Conservation (phyloP, 2,329 filamentous ascomycete genomes). For the Fusarium sp. region DNA sequence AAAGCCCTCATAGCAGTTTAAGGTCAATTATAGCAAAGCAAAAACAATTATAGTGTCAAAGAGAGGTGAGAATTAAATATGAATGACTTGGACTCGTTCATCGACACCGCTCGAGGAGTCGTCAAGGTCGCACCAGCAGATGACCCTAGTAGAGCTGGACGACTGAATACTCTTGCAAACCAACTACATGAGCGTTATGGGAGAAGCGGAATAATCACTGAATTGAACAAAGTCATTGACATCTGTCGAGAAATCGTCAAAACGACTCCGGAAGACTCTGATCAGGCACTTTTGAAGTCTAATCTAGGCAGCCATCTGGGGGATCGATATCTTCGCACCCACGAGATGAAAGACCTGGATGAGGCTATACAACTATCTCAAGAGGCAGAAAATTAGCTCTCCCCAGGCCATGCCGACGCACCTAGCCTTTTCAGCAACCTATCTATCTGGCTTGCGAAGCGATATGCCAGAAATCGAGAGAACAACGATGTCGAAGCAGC, state of each 20-base stretch:
- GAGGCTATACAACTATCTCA: not conserved
- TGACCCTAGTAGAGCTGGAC: not conserved
- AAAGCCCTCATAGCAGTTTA: not conserved
- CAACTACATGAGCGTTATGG: not conserved
- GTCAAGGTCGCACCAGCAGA: not conserved
- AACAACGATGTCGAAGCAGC: rapidly evolving
- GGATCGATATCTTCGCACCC: not conserved
- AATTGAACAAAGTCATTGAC: not conserved
- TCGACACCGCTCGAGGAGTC: not conserved
- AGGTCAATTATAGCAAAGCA: rapidly evolving
- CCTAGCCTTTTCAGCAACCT: rapidly evolving
- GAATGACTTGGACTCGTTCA: not conserved
- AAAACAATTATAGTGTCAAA: rapidly evolving
- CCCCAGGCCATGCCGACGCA: rapidly evolving
- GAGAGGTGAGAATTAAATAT: not conserved
- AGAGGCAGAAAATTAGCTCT: rapidly evolving
- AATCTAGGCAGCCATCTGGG: not conserved
- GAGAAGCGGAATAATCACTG: rapidly evolving
- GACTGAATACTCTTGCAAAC: not conserved
- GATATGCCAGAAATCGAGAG: not conserved
- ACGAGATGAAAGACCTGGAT: rapidly evolving
- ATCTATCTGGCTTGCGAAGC: rapidly evolving
- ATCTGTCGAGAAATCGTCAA: not conserved
- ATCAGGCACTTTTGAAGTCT: not conserved
- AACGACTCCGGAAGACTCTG: rapidly evolving